Evolutionary conservation across 345 rosid genomes (phyloP).

Genomic region (Arabidopsis thaliana): TAIR10.1 NC_003071.7:8196501-8197000

Average conservation of each 20-base stretch:
- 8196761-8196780: conserved; percentile 4
- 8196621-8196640: not conserved
- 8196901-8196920: not conserved
- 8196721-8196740: no score
- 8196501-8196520: not conserved
- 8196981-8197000: not conserved
- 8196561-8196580: not conserved
- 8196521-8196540: not conserved
- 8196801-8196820: not conserved
- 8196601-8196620: not conserved
- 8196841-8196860: conserved; percentile 4
- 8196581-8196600: not conserved
- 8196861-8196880: not conserved
- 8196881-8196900: not conserved
- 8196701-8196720: not conserved
- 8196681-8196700: not conserved
- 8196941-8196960: not conserved
- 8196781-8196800: not conserved
- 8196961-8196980: not conserved
- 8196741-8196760: not conserved
- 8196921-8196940: not conserved
- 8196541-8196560: not conserved
- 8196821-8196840: not conserved
- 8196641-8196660: not conserved
- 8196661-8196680: not conserved